Evolutionary conservation across 495 filamentous ascomycete species (phyloP), one percentile per base, ranked within the genome.

Genomic region (Aspergillus cavernicola): DNA sequence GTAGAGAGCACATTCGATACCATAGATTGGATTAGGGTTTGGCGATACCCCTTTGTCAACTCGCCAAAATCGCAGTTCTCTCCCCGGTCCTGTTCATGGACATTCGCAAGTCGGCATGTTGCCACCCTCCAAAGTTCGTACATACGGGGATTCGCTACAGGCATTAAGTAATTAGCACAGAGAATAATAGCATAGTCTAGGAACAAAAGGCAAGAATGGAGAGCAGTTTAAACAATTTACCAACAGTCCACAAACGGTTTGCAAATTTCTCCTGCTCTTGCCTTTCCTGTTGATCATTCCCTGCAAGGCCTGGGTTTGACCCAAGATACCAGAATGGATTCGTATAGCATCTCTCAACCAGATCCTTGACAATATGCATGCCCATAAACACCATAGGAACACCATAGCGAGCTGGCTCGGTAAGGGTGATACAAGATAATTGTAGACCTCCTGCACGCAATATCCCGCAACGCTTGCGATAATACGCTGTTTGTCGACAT

Each of bases 311-410:
- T 9, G 38, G 38, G 18, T 41, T 13, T 12, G 38, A 8, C 9
- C 38, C 38, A 16, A 41, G 18, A 23, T 41, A 41, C 38, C 38
- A 41, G 38, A 10, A 41, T 22, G 38, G 38, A 41, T 41, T 41
- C 6, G 19, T 41, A 22, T 41, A 41, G 38, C 5, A 41, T 23
- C 9, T 22, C 5, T 22, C 9, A 3, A 24, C 20, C 4, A 41
- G 18, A 24, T 41, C 38, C 19, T 41, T 41, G 38, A 41, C 12
- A 8, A 41, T 23, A 13, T 22, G 23, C 38, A 41, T 41, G 18
- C 2, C 3, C 6, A 23, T 3, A 18, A 41, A 24, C 3, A 24
- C 3, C 20, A 4, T 7, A 9, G 38, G 16, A 9, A n/a, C 20
- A 19, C 18, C 1, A 6, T 22, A 12, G 19, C 38, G 38, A 11